These are phyloP conservation scores for Sechiopsis laciniata DNA, from an alignment of 306 rosid genomes.

Conservation along the genomic window DNA sequence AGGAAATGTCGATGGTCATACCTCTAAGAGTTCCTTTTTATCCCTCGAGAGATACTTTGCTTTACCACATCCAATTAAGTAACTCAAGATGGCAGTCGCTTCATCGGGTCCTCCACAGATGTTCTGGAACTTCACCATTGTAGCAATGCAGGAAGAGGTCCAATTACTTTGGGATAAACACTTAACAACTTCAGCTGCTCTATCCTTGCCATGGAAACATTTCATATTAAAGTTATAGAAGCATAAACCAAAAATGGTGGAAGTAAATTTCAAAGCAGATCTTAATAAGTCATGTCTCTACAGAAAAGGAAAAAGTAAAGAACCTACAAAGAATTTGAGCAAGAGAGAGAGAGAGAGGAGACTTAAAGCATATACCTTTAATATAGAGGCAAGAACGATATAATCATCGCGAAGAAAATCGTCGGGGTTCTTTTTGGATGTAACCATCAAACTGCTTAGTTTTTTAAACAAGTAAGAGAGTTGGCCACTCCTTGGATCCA, in stretches of 20 bases:
- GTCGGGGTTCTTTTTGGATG: conserved; percentile 28
- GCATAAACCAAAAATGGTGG: background rate
- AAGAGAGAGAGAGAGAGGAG: background rate
- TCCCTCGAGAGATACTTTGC: conserved; percentile 47
- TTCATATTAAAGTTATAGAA: background rate
- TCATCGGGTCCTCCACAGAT: conserved; percentile 59
- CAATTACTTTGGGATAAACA: conserved; percentile 60
- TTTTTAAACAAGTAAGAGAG: conserved; percentile 42
- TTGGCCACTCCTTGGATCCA: conserved; percentile 52
- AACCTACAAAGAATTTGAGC: background rate
- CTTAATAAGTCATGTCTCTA: background rate
- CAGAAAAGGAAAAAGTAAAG: background rate
- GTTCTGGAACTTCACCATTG: conserved; percentile 61
- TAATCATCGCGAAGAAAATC: conserved; percentile 36
- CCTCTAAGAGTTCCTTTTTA: conserved; percentile 60
- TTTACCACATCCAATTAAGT: conserved; percentile 56
- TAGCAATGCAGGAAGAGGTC: conserved; percentile 53
- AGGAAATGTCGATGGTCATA: conserved; percentile 21
- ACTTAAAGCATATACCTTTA: conserved; percentile 43
- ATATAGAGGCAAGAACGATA: conserved; percentile 37
- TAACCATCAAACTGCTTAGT: conserved; percentile 35
- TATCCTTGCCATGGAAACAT: conserved; percentile 38
- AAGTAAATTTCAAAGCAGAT: conserved; percentile 15
- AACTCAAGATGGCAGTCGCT: conserved; percentile 58
- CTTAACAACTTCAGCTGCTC: conserved; percentile 51